A percentile compares a stretch with the other conserved stretches of the same genome.
phyloP scores from a whole-genome alignment of 2,329 filamentous ascomycete genomes.

The Niveomyces coronatus region DNA sequence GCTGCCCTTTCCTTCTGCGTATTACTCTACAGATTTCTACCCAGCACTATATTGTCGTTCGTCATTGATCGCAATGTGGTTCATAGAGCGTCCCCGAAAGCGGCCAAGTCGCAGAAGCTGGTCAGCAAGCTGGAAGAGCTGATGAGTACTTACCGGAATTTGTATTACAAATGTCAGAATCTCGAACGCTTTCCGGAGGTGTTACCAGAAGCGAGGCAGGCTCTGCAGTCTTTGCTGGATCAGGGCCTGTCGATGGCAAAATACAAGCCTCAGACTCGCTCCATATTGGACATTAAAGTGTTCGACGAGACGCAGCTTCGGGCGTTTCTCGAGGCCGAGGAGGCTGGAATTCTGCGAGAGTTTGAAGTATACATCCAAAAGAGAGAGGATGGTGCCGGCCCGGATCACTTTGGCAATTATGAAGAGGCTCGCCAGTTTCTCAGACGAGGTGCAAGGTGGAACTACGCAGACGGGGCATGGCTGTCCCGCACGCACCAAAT shows the following conservation, averaged over 20 bases:
- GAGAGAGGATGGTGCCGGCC: neutral
- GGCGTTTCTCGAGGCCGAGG: too few relatives aligned
- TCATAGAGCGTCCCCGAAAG: too few relatives aligned
- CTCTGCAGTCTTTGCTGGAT: neutral
- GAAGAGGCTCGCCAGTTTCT: neutral
- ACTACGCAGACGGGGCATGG: conserved; percentile 40
- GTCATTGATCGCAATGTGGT: too few relatives aligned
- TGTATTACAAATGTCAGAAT: neutral
- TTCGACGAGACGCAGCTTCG: too few relatives aligned
- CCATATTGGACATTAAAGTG: neutral
- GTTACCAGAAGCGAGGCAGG: neutral
- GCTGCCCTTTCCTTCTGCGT: too few relatives aligned
- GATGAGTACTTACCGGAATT: neutral
- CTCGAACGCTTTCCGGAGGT: neutral
- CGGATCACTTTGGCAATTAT: neutral
- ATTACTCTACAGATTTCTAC: too few relatives aligned
- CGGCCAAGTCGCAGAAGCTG: too few relatives aligned
- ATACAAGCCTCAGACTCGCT: neutral
- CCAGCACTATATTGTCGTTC: too few relatives aligned
- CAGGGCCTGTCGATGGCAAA: neutral
- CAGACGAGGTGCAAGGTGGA: conserved; percentile 13
- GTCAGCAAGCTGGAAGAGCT: too few relatives aligned
- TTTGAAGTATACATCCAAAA: too few relatives aligned
- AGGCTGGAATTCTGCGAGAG: too few relatives aligned
- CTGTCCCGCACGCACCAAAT: conserved; percentile 33